These are phyloP conservation scores for Fusarium sp. DNA, from an alignment of 2,329 filamentous ascomycete species.

Conservation along the genomic window DNA sequence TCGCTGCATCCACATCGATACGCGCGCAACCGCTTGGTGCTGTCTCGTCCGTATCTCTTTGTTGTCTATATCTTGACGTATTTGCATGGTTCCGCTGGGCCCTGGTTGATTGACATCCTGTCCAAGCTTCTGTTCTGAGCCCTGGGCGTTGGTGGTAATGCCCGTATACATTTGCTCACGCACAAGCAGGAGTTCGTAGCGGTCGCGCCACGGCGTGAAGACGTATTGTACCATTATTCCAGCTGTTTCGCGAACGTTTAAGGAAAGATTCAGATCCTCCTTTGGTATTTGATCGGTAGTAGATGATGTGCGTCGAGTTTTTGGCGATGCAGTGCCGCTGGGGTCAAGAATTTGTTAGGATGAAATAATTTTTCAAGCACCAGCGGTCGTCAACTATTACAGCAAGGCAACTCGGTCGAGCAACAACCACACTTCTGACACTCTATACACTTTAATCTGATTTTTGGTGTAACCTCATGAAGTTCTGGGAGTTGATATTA, in stretches of 20 bases:
- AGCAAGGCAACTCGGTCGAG: neutral
- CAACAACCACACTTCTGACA: neutral
- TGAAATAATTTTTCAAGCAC: conserved; percentile 24
- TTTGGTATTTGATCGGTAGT: neutral
- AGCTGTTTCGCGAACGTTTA: neutral
- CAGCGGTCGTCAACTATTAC: neutral
- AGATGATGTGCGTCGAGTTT: neutral
- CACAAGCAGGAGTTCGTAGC: conserved; percentile 75
- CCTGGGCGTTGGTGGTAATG: conserved; percentile 14
- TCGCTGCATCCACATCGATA: conserved; percentile 79
- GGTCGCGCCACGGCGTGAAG: conserved; percentile 80
- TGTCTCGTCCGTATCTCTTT: conserved; percentile 51
- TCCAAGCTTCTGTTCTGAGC: conserved; percentile 7
- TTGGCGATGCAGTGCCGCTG: neutral
- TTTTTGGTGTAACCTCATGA: neutral
- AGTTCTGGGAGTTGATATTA: neutral
- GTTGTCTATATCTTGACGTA: conserved; percentile 9
- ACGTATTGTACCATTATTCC: conserved; percentile 76
- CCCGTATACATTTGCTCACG: conserved; percentile 73
- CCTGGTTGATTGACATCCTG: neutral
- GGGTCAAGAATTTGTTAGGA: conserved; percentile 14
- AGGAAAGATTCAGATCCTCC: no score
- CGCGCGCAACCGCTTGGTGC: conserved; percentile 68
- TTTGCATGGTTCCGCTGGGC: neutral
- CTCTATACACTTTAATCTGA: neutral